Evolutionary conservation across 768 basidiomycete genomes (phyloP).

Genomic region (Calocybe gangraenosa): DNA sequence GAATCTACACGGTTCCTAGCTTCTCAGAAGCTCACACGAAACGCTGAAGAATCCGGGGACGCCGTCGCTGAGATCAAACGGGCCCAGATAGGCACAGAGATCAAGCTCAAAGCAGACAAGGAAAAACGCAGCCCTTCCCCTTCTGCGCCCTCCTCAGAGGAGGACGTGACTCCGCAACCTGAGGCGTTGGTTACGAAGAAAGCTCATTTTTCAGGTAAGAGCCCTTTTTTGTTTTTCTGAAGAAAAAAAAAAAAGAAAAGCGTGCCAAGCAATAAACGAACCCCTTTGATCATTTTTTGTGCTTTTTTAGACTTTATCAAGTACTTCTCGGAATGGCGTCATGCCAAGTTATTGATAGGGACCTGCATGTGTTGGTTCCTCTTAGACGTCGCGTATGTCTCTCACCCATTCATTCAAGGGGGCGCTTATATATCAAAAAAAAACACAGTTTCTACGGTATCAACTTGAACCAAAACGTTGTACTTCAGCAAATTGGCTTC

Average conservation of each 20-base stretch:
- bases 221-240: neutral
- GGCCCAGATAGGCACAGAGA: constrained; percentile 25
- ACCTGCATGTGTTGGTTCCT: constrained; percentile 73
- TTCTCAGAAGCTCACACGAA: constrained; percentile 29
- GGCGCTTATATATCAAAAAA: neutral
- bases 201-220: constrained; percentile 47
- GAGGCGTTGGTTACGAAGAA: constrained; percentile 33
- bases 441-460: constrained; percentile 70
- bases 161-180: constrained; percentile 12
- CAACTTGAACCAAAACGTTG: constrained; percentile 68
- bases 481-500: constrained; percentile 71
- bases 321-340: constrained; percentile 74
- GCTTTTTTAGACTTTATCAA: constrained; percentile 48
- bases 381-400: constrained; percentile 58
- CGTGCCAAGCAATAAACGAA: too few relatives aligned
- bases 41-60: constrained; percentile 17
- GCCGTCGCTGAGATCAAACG: constrained; percentile 29
- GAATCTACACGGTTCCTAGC: constrained; percentile 58
- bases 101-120: constrained; percentile 18
- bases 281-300: too few relatives aligned
- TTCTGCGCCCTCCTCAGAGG: constrained; percentile 1
- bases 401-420: neutral
- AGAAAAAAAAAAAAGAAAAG: too few relatives aligned
- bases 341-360: constrained; percentile 62
- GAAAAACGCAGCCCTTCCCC: constrained; percentile 15